phyloP scores from a whole-genome alignment of 768 basidiomycete species.

The Xanthoconium stramineum region DNA sequence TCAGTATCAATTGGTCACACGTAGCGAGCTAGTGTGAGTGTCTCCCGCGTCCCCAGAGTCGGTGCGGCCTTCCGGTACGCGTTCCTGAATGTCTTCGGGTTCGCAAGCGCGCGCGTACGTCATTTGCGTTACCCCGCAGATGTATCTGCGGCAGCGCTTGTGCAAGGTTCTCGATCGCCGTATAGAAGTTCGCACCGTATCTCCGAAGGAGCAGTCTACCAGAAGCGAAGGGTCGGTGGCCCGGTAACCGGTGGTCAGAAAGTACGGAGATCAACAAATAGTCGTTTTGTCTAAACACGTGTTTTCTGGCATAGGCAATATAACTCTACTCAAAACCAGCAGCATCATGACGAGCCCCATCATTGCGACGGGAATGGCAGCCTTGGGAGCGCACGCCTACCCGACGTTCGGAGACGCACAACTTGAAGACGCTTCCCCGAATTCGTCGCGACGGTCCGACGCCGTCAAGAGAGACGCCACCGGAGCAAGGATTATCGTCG shows the following conservation, averaged over 20 bases:
- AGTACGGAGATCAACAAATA: no score
- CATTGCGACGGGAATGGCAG: neutral
- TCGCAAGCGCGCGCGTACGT: no score
- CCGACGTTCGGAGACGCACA: no score
- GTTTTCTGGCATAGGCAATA: no score
- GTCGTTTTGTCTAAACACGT: no score
- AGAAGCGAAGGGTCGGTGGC: no score
- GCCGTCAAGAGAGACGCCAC: neutral
- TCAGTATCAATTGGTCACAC: no score
- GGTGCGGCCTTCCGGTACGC: neutral
- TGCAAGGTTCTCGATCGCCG: neutral
- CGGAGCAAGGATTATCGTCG: conserved; percentile 38
- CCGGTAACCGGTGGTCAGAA: no score
- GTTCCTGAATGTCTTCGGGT: neutral
- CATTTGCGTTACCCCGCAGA: no score
- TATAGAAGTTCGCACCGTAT: neutral
- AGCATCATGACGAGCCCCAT: neutral
- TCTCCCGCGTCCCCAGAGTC: neutral
- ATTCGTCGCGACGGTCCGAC: neutral
- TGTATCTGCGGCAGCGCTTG: neutral
- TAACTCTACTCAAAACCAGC: no score
- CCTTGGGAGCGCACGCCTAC: neutral
- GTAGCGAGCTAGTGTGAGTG: no score
- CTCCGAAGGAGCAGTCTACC: neutral
- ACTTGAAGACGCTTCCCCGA: no score